Evolutionary conservation across 371 early-diverging fungal species (phyloP), one percentile per base, ranked within the genome.

Genomic region (Rhizopus delemar): DNA sequence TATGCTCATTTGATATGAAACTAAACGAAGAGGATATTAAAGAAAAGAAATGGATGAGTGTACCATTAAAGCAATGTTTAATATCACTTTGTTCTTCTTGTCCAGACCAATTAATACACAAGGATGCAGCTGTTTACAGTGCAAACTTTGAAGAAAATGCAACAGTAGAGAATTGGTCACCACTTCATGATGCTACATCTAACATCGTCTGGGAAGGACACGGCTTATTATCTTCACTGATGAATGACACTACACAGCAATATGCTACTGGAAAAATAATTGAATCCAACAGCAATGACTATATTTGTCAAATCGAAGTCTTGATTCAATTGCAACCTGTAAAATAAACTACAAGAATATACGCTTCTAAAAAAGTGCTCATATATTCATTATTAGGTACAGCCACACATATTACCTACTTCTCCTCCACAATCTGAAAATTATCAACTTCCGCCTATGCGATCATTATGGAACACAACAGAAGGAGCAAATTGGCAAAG

Each of bases 171-270:
- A 64, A 69, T 34, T 69, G 69, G 59, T 62, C 63, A n/a, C 62
- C 65, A 32, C 59, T 60, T 35, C 61, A 67, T 41, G 59, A 67
- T 45, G 53, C 68, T 16, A 38, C 48, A 46, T 59, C 65, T 43
- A 57, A 65, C 16, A 69, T 73, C n/a, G 59, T 73, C 36, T 73
- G 73, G 73, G 73, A 73, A 41, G 70, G 70, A 5, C 73, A 73
- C 60, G 73, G 73, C 5, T 29, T 62, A 11, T 41, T 70, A 36
- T 65, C 70, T 11, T 57, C 38, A 16, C 62, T 70, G 11, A 39
- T 73, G 15, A 60, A 54, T 11, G 58, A 62, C 41, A 9, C 28
- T 22, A 2, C 22, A 32, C 36, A 60, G 8, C 58, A 56, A 46
- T 35, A 35, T 53, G 60, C 57, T 11, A 68, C 69, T 46, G 63